Percentiles rank a stretch among this genome's conserved stretches.
These are phyloP conservation scores for Toxicodendron radicans DNA, from an alignment of 345 rosid species.

Conservation along the genomic window DNA sequence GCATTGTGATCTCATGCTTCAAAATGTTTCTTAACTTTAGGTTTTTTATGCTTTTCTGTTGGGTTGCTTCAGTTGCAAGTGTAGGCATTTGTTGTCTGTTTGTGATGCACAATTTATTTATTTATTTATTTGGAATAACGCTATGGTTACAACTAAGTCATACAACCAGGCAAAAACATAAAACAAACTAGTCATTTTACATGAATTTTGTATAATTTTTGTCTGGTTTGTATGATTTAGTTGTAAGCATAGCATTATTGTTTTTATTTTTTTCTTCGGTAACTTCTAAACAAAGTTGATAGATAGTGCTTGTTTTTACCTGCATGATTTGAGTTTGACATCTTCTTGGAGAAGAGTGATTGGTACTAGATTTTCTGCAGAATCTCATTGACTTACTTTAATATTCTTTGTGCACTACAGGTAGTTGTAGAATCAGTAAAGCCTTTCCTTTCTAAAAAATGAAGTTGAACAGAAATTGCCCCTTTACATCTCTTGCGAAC, in stretches of 20 bases:
- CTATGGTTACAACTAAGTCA: no score
- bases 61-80: neutral
- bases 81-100: slow-evolving; percentile 1
- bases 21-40: neutral
- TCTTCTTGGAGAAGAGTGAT: neutral
- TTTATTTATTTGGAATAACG: no score
- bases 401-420: slow-evolving; percentile 31
- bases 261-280: neutral
- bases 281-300: neutral
- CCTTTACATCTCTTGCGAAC: neutral
- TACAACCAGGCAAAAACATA: no score
- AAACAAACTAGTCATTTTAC: no score
- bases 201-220: no score
- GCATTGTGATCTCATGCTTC: neutral
- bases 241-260: no score
- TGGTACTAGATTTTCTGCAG: neutral
- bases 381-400: neutral
- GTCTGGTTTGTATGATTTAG: no score
- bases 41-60: neutral
- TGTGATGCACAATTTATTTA: neutral
- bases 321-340: neutral
- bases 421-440: slow-evolving; percentile 70
- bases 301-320: neutral
- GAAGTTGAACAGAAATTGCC: slow-evolving; percentile 16
- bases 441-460: slow-evolving; percentile 50